Evolutionary conservation across 495 filamentous ascomycete genomes (phyloP), one percentile per base, ranked within the genome.

Genomic region (Durotheca rogersii): DNA sequence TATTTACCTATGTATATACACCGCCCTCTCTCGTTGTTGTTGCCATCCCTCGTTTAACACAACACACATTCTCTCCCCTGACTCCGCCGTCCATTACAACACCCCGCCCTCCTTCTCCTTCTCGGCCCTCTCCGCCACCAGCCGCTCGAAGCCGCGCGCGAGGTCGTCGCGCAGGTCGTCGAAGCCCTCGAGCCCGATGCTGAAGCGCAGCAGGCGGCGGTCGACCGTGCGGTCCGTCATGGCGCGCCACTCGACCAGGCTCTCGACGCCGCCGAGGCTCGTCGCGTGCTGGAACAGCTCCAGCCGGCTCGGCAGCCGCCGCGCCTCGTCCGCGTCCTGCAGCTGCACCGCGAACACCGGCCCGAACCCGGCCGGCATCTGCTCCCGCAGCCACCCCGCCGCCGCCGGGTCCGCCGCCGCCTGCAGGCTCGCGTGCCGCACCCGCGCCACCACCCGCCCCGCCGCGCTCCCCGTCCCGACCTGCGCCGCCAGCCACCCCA

Each of bases 291-390:
- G 88, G 74, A 96, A 98, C 41, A 90, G 78, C 18, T 77, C 50
- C 62, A 96, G 65, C 71, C 87, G 83, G 58, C 84, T 85, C 17
- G 93, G 93, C 43, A 98, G 65, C 30, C 71, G 67, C 27, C 76
- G 74, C 2, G 93, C 92, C 34, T 79, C 62, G 4, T 69, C 67
- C 56, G 79, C 75, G 3, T 72, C 71, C 49, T 79, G 77, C 77
- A 88, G 79, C 10, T 66, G 72, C 30, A 96, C 76, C 1, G 86
- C 74, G 60, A 97, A 98, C 6, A 98, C 93, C 3, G 93, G 86
- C 0, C 90, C 90, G 60, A 81, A 95, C 0, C 93, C 93, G 51
- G 81, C 81, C 10, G 92, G 91, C 93, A 98, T 96, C 74, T 97
- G 93, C 70, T 80, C 77, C 62, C 69, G 58, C 66, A 97, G 62